Evolutionary conservation across 345 rosid species (phyloP), one percentile per base, ranked within the genome.

Genomic region (Raphanus raphanistrum): DNA sequence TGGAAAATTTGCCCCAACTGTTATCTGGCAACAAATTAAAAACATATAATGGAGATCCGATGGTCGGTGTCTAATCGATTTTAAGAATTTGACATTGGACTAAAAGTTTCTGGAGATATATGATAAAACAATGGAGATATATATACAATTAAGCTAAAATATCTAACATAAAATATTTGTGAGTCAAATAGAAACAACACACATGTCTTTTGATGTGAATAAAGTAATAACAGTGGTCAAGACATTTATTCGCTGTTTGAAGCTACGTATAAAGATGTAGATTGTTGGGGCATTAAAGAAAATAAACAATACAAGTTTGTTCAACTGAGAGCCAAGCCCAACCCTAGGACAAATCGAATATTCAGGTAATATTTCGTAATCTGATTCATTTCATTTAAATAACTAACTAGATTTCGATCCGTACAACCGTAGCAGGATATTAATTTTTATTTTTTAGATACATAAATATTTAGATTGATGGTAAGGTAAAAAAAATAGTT

Each of bases 161-260:
- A 74, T 74, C 82, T 74, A 57, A 8, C 71, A 70, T 16, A 38
- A 73, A n/a, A 26, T 9, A 11, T 50, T 3, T 21, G 60, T 68
- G 71, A 73, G 13, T 68, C 78, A 31, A 41, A 54, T 69, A 79
- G 67, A 68, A 68, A 73, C 74, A 74, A 62, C 66, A 69, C 75
- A 74, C 71, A 55, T 63, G 82, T 63, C 75, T 43, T 35, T 62
- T 74, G 66, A 70, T 69, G 55, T 62, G 68, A 74, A 43, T 54
- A 79, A 63, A 69, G 52, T 78, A 50, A 27, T 60, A 50, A 60
- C 69, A 79, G 63, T 41, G 52, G 29, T 70, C 8, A 41, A 69
- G 66, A 79, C 74, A 79, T 79, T 74, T 79, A 31, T 69, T 68
- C 16, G 26, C 60, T n/a, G 43, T 50, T 60, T 68, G 74, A 68